Evolutionary conservation across 495 filamentous ascomycete genomes (phyloP).

Genomic region (Penicillium pancosmium): DNA sequence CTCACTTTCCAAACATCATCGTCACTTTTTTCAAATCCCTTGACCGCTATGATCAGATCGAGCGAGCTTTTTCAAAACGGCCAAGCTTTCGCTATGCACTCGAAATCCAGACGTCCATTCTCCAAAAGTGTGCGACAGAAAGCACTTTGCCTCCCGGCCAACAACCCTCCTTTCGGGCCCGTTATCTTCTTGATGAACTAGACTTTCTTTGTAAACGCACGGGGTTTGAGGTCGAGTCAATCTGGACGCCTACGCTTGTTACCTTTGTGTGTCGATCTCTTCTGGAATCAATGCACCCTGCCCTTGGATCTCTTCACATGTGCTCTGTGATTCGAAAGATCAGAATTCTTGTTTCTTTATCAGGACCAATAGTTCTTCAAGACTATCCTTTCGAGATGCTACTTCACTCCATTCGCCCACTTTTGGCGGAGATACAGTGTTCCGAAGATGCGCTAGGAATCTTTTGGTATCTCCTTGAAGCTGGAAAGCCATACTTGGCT

Average conservation of each 20-base stretch:
- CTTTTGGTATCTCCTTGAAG: slow-evolving; percentile 77
- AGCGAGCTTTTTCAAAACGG: slow-evolving; percentile 70
- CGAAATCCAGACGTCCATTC: slow-evolving; percentile 67
- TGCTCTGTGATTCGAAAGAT: slow-evolving; percentile 87
- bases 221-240: slow-evolving; percentile 58
- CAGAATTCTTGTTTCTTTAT: slow-evolving; percentile 75
- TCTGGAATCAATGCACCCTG: slow-evolving; percentile 80
- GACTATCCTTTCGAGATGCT: slow-evolving; percentile 94
- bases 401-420: slow-evolving; percentile 76
- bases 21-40: slow-evolving; percentile 68
- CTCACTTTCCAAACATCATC: slow-evolving; percentile 75
- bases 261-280: slow-evolving; percentile 76
- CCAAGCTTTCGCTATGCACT: slow-evolving; percentile 58
- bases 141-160: slow-evolving; percentile 69
- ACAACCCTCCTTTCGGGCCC: slow-evolving; percentile 82
- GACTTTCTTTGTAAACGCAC: slow-evolving; percentile 73
- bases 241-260: slow-evolving; percentile 79
- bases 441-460: slow-evolving; percentile 91
- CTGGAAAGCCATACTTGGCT: slow-evolving; percentile 65
- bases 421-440: slow-evolving; percentile 78
- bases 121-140: slow-evolving; percentile 60
- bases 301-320: slow-evolving; percentile 81
- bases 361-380: slow-evolving; percentile 66
- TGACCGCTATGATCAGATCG: slow-evolving; percentile 75
- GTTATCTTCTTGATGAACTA: slow-evolving; percentile 72